Conservation (phyloP, 768 basidiomycete genomes). For the Boletellus ananiceps region DNA sequence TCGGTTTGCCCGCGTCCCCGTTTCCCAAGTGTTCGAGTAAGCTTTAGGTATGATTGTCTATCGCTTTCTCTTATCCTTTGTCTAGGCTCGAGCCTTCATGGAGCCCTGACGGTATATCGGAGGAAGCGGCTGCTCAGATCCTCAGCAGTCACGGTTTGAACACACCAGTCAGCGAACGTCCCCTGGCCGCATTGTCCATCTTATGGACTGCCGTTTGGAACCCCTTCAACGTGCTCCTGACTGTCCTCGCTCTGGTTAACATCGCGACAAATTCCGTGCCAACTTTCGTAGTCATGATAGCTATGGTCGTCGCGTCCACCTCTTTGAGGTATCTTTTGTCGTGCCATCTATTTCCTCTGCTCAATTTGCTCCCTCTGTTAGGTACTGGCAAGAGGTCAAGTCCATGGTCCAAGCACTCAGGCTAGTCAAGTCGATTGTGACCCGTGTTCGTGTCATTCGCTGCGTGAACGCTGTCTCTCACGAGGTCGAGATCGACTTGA, state of each 20-base stretch:
- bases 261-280: conserved; percentile 31
- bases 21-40: conserved; percentile 22
- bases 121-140: conserved; percentile 15
- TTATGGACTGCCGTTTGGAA: conserved; percentile 33
- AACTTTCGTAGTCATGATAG: conserved; percentile 33
- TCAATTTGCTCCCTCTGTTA: background rate
- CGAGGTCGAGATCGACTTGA: conserved; percentile 29
- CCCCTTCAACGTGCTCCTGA: conserved; percentile 33
- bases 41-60: background rate
- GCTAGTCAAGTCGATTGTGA: conserved; percentile 31
- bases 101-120: conserved; percentile 21
- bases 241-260: conserved; percentile 29
- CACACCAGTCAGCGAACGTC: conserved; percentile 28
- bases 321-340: conserved; percentile 23
- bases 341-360: background rate
- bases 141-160: conserved; percentile 27
- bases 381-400: conserved; percentile 33
- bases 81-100: conserved; percentile 26
- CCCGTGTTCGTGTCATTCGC: conserved; percentile 32
- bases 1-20: conserved; percentile 25
- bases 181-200: conserved; percentile 25
- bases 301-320: conserved; percentile 34
- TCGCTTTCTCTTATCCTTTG: background rate
- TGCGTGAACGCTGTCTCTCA: conserved; percentile 14
- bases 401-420: conserved; percentile 34